Evolutionary conservation across 1,284 basidiomycete genomes (phyloP), one percentile per base, ranked within the genome.

Genomic region (Cutaneotrichosporon sp.): DNA sequence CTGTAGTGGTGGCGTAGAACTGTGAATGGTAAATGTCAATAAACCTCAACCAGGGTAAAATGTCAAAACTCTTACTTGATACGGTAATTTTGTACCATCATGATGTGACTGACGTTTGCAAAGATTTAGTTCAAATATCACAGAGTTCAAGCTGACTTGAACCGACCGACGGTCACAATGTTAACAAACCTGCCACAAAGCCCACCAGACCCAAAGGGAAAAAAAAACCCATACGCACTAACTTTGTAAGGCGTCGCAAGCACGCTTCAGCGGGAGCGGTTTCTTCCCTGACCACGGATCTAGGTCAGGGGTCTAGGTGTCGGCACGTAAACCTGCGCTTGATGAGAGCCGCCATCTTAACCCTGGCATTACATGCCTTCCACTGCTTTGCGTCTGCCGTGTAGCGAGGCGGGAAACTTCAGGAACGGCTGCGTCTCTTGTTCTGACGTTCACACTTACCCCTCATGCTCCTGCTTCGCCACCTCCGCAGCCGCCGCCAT

Each of bases 291-390:
- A 56, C 22, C 11, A 40, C 34, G 9, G 55, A 56, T 56, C 55
- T 56, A 56, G 55, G 36, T 21, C 55, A 38, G 38, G 55, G 55
- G 40, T 42, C 5, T 9, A 1, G 21, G 38, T 36, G 14, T 26
- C n/a, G 31, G 36, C 55, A 56, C 55, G 55, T 56, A 56, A 56
- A n/a, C 36, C 36, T 56, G 55, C 34, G 55, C 55, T 56, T 56
- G 34, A 30, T 51, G 21, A 40, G 50, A 30, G 50, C 30, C 50
- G 30, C 22, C 14, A 32, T 10, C 26, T 26, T 2, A 13, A 13
- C 26, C 26, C 30, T 32, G 40, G 14, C 9, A 42, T 42, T 18
- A 13, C 40, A 42, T 42, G 40, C 40, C 40, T 42, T 42, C 13
- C 9, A 42, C 10, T 42, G 22, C 26, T 22, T 10, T 16, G 16